These are phyloP conservation scores for Boletellus emodensis DNA, from an alignment of 768 basidiomycete species.

Conservation along the genomic window DNA sequence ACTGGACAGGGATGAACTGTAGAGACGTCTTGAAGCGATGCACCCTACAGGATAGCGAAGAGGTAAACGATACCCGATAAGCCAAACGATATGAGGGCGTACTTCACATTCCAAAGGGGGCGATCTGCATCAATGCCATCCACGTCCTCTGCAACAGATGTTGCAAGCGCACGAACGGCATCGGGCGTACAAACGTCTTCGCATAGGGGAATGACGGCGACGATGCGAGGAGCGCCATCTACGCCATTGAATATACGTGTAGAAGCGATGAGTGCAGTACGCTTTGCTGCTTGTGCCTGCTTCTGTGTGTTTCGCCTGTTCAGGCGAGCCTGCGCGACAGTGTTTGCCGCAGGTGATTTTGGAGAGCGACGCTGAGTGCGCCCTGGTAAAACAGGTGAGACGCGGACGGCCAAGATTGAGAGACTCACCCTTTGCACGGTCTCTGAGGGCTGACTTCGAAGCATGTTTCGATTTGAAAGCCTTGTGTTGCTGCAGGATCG, in stretches of 20 bases:
- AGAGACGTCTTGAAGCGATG: constrained; percentile 89
- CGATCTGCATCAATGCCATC: constrained; percentile 10
- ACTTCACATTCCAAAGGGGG: constrained; percentile 64
- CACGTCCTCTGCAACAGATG: constrained; percentile 49
- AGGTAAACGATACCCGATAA: constrained; percentile 1
- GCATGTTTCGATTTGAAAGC: constrained; percentile 89
- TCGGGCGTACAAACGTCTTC: constrained; percentile 53
- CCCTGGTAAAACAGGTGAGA: constrained; percentile 38
- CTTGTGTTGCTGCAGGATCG: constrained; percentile 70
- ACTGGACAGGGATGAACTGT: constrained; percentile 78
- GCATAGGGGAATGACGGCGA: constrained; percentile 83
- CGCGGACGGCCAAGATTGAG: not conserved
- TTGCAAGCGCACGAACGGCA: constrained; percentile 55
- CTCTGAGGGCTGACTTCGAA: constrained; percentile 79
- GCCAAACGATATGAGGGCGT: constrained; percentile 16
- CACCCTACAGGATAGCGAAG: constrained; percentile 44
- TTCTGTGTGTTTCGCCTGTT: constrained; percentile 85
- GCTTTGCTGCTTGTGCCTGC: constrained; percentile 73
- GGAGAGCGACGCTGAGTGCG: constrained; percentile 51
- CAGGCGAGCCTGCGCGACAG: constrained; percentile 62
- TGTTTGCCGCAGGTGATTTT: constrained; percentile 48
- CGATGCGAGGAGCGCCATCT: constrained; percentile 78
- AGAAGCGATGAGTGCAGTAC: constrained; percentile 60
- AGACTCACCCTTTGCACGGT: constrained; percentile 71
- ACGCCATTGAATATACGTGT: constrained; percentile 76